These are phyloP conservation scores for Apiospora saccharicola DNA, from an alignment of 2,329 filamentous ascomycete genomes.

Conservation along the genomic window DNA sequence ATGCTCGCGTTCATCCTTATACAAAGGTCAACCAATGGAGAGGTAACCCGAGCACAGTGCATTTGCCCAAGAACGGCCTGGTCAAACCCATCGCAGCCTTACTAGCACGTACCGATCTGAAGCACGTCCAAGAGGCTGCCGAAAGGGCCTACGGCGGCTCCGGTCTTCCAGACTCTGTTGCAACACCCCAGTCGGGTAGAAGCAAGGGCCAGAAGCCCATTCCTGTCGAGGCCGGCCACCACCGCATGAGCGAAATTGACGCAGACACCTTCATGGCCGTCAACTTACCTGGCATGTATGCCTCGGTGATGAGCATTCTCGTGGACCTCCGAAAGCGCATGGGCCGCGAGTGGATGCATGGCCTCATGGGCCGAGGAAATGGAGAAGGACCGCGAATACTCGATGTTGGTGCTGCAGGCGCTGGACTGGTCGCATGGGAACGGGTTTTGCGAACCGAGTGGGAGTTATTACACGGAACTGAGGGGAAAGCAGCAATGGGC, in stretches of 20 bases:
- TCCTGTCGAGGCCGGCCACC: slow-evolving; percentile 67
- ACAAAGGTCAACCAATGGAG: slow-evolving; percentile 78
- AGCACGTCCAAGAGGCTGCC: slow-evolving; percentile 77
- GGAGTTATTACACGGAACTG: slow-evolving; percentile 66
- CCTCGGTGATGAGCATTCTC: slow-evolving; percentile 70
- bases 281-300: slow-evolving; percentile 75
- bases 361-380: slow-evolving; percentile 65
- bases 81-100: slow-evolving; percentile 74
- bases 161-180: slow-evolving; percentile 78
- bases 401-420: slow-evolving; percentile 78
- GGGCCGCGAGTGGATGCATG: slow-evolving; percentile 73
- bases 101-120: slow-evolving; percentile 71
- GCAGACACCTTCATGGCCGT: slow-evolving; percentile 76
- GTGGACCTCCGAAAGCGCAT: slow-evolving; percentile 78
- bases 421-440: slow-evolving; percentile 77
- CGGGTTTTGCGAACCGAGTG: slow-evolving; percentile 84
- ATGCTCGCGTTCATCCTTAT: slow-evolving; percentile 73
- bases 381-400: slow-evolving; percentile 68
- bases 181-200: slow-evolving; percentile 65
- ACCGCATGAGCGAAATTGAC: slow-evolving; percentile 76
- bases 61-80: slow-evolving; percentile 75
- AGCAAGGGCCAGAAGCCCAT: slow-evolving; percentile 70
- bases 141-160: slow-evolving; percentile 78
- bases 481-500: slow-evolving; percentile 48
- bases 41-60: slow-evolving; percentile 75